Evolutionary conservation across 257 asterid species (phyloP).

Genomic region (Leptodermis oblonga): DNA sequence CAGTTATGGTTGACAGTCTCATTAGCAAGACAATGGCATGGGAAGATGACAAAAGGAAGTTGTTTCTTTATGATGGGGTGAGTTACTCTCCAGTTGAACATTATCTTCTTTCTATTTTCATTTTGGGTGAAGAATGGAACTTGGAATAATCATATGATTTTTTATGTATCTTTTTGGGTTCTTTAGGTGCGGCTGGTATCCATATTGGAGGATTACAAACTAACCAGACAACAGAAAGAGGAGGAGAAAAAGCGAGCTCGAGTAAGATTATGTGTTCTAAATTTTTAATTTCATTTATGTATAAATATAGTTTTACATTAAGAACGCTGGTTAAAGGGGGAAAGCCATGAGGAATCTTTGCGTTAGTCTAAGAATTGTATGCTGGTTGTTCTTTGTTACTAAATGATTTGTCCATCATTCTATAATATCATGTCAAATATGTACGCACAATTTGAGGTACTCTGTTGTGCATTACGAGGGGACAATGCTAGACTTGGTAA

Average conservation of each 20-base stretch:
- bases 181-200: constrained; percentile 77
- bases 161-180: neutral
- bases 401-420: neutral
- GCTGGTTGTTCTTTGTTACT: neutral
- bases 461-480: neutral
- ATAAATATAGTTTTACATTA: neutral
- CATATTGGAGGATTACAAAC: constrained; percentile 81
- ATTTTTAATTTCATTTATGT: neutral
- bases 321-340: neutral
- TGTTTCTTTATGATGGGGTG: constrained; percentile 90
- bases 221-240: constrained; percentile 69
- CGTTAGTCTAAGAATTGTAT: neutral
- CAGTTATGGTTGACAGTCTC: constrained; percentile 78
- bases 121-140: neutral
- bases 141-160: neutral
- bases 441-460: neutral
- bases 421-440: neutral
- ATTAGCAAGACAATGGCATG: constrained; percentile 70
- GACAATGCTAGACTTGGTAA: neutral
- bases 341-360: neutral
- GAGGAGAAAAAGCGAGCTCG: constrained; percentile 75
- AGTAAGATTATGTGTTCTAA: constrained; percentile 37
- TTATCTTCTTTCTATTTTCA: constrained; percentile 7
- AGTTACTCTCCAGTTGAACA: constrained; percentile 26
- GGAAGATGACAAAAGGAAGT: constrained; percentile 78